A percentile compares a stretch with the other conserved stretches of the same genome.
Evolutionary conservation across 208 protist genomes (phyloP).

Genomic region (Sergeia podlipaevii): DNA sequence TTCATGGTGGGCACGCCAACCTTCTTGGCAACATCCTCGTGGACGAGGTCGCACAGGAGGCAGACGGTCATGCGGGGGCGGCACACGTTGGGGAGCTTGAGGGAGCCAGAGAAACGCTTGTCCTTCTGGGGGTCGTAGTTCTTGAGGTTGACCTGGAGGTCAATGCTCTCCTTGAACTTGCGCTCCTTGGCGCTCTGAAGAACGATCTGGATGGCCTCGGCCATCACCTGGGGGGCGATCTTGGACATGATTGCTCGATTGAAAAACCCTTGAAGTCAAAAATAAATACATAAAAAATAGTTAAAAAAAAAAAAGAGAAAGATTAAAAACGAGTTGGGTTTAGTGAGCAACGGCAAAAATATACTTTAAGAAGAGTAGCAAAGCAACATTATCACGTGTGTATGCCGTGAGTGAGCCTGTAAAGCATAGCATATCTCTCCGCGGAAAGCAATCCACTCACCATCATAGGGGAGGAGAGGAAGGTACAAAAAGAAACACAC

Average conservation of each 20-base stretch:
- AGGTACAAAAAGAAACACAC: no score
- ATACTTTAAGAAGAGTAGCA: no score
- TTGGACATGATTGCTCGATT: slow-evolving; percentile 51
- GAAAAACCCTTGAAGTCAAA: slow-evolving; percentile 4
- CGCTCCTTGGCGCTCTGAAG: slow-evolving; percentile 46
- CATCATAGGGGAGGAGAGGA: no score
- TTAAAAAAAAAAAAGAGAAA: slow-evolving; percentile 1
- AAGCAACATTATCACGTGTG: no score
- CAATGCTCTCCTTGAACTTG: slow-evolving; percentile 97
- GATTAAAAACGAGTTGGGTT: slow-evolving; percentile 3
- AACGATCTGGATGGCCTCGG: slow-evolving; percentile 57
- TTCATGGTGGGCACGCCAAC: slow-evolving; percentile 91
- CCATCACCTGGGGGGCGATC: slow-evolving; percentile 50
- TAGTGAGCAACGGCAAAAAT: no score
- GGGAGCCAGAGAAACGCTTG: slow-evolving; percentile 98
- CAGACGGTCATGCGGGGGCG: slow-evolving; percentile 94
- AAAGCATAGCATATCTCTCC: no score
- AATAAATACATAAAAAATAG: slow-evolving; percentile 2
- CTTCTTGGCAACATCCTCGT: slow-evolving; percentile 95
- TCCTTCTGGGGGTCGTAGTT: slow-evolving; percentile 98
- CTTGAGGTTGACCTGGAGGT: slow-evolving; percentile 99
- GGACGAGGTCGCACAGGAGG: slow-evolving; percentile 96
- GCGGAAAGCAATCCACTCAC: no score
- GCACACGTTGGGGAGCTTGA: slow-evolving; percentile 94
- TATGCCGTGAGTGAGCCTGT: no score